Percentiles rank a stretch among this genome's conserved stretches.
Conservation (phyloP, 495 filamentous ascomycete genomes). For the Aspergillus haitiensis region DNA sequence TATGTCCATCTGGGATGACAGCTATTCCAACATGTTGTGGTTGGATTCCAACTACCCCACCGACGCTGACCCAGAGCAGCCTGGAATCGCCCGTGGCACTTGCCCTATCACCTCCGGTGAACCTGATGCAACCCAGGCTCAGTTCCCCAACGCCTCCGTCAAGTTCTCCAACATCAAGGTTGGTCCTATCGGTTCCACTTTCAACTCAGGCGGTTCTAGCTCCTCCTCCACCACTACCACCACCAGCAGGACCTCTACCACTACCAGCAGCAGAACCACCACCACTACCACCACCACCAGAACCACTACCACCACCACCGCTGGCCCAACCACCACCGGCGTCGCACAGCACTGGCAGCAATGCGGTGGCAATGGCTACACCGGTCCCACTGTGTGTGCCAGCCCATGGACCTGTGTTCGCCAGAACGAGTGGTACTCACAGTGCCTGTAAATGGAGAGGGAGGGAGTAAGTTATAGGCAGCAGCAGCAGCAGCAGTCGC, state of each 20-base stretch:
- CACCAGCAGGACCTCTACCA: constrained; percentile 21
- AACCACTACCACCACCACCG: constrained; percentile 25
- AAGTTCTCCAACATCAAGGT: constrained; percentile 39
- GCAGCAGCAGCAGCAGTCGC: no score
- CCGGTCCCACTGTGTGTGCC: constrained; percentile 37
- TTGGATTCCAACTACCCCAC: constrained; percentile 67
- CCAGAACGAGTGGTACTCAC: constrained; percentile 42
- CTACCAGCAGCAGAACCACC: constrained; percentile 12
- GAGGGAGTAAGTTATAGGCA: no score
- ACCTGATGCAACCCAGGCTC: constrained; percentile 30
- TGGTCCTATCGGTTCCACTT: constrained; percentile 42
- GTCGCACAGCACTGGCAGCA: constrained; percentile 37
- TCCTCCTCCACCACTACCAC: constrained; percentile 22
- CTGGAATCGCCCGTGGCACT: constrained; percentile 54
- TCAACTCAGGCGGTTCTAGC: constrained; percentile 17
- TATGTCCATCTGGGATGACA: constrained; percentile 64
- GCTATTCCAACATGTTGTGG: constrained; percentile 61
- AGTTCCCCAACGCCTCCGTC: constrained; percentile 32
- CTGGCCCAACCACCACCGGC: constrained; percentile 22
- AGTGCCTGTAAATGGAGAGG: constrained; percentile 32
- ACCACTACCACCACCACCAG: constrained; percentile 24
- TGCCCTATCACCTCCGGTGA: constrained; percentile 51
- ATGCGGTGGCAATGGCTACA: constrained; percentile 48
- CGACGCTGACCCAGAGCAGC: constrained; percentile 47
- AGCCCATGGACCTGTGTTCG: constrained; percentile 41